phyloP scores from a whole-genome alignment of 768 basidiomycete genomes.

The Cyclocybe cylindracea region DNA sequence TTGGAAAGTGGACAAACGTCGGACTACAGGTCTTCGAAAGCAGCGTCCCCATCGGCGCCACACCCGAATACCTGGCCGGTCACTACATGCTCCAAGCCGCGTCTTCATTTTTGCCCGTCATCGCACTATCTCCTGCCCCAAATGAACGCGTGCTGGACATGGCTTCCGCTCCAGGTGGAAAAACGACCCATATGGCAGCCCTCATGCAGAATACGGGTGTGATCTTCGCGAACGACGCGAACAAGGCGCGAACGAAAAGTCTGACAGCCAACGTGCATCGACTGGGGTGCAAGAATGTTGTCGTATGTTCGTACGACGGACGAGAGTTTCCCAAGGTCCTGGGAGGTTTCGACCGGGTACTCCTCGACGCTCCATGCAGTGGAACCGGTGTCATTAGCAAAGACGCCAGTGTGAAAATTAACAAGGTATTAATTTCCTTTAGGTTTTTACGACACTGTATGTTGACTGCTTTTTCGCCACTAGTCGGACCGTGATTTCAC shows the following conservation, averaged over 20 bases:
- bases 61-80: slow-evolving; percentile 97
- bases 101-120: slow-evolving; percentile 98
- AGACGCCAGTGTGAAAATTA: slow-evolving; percentile 95
- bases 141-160: slow-evolving; percentile 95
- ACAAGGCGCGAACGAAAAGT: slow-evolving; percentile 93
- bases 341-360: slow-evolving; percentile 97
- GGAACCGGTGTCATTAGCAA: slow-evolving; percentile 99
- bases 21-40: slow-evolving; percentile 99
- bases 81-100: slow-evolving; percentile 99
- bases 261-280: slow-evolving; percentile 96
- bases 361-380: slow-evolving; percentile 96
- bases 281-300: slow-evolving; percentile 96
- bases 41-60: slow-evolving; percentile 94
- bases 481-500: slow-evolving; percentile 95
- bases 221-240: slow-evolving; percentile 96
- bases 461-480: not conserved
- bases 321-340: slow-evolving; percentile 98
- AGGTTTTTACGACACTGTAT: slow-evolving; percentile 2
- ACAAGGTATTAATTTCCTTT: slow-evolving; percentile 66
- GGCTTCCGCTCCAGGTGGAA: slow-evolving; percentile 98
- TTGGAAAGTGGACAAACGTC: slow-evolving; percentile 99
- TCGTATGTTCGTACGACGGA: slow-evolving; percentile 96
- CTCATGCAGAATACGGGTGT: slow-evolving; percentile 97
- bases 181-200: slow-evolving; percentile 97
- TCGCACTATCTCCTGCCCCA: slow-evolving; percentile 90